Percentiles rank a stretch among this genome's conserved stretches.
Evolutionary conservation across 306 rosid genomes (phyloP).

Genomic region (Begonia loranthoides): DNA sequence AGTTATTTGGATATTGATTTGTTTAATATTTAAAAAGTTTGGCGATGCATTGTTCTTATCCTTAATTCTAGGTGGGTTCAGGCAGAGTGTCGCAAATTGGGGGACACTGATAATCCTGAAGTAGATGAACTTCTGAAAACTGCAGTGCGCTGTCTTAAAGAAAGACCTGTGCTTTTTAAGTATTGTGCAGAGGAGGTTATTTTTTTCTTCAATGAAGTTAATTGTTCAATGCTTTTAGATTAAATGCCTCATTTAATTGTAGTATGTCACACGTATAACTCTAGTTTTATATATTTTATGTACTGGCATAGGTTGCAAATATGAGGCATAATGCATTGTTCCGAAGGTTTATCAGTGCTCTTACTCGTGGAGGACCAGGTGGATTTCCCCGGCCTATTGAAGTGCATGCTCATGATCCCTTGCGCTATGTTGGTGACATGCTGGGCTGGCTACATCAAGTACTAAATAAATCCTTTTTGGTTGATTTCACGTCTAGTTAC

Average conservation of each 20-base stretch:
- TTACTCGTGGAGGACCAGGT: constrained; percentile 97
- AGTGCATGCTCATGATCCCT: constrained; percentile 97
- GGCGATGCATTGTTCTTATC: constrained; percentile 6
- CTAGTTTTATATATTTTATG: not conserved
- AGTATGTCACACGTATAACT: too few species aligned
- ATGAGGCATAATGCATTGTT: constrained; percentile 95
- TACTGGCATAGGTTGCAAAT: constrained; percentile 65
- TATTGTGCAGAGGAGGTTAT: constrained; percentile 97
- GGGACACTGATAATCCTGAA: constrained; percentile 89
- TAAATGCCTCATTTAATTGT: not conserved
- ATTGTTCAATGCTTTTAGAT: not conserved
- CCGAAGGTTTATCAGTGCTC: constrained; percentile 94
- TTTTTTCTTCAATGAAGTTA: constrained; percentile 5
- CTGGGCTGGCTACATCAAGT: constrained; percentile 97
- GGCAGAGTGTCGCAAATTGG: constrained; percentile 80
- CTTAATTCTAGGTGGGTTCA: constrained; percentile 83
- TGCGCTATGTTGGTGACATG: constrained; percentile 95
- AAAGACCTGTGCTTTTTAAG: constrained; percentile 89
- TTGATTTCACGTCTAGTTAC: constrained; percentile 5
- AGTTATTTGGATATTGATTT: too few species aligned
- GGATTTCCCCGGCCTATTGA: constrained; percentile 99
- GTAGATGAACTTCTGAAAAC: constrained; percentile 74
- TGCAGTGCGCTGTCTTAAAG: constrained; percentile 87
- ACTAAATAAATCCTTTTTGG: constrained; percentile 15
- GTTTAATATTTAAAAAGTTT: not conserved